A percentile compares a stretch with the other conserved stretches of the same genome.
Evolutionary conservation across 139 green algal species (phyloP).

Genomic region (Closterium sp.): DNA sequence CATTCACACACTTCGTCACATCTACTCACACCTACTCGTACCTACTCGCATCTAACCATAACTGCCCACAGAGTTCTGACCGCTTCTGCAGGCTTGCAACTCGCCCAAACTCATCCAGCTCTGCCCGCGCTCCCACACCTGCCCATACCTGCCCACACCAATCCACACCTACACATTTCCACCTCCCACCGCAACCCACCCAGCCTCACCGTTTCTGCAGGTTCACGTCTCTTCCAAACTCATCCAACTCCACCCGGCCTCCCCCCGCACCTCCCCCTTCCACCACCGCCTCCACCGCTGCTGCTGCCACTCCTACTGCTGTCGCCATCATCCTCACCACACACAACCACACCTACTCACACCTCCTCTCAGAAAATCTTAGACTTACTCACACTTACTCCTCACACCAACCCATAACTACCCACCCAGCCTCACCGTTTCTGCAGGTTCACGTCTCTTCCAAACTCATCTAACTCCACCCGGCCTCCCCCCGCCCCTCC

Average conservation of each 20-base stretch:
- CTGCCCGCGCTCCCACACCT: not conserved
- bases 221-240: conserved; percentile 83
- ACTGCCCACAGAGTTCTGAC: not conserved
- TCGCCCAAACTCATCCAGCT: conserved; percentile 88
- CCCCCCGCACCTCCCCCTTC: not conserved
- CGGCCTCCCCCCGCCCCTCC: conserved; percentile 14
- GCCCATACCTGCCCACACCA: conserved; percentile 10
- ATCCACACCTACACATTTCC: conserved; percentile 45
- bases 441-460: conserved; percentile 72
- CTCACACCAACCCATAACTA: too few relatives aligned
- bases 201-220: conserved; percentile 59
- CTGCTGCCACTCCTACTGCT: conserved; percentile 44
- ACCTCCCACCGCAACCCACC: conserved; percentile 44
- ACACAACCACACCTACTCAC: too few relatives aligned
- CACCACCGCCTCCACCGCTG: not conserved
- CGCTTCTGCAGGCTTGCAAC: conserved; percentile 67
- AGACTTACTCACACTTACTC: too few relatives aligned
- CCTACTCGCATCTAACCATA: too few relatives aligned
- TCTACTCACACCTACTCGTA: not conserved
- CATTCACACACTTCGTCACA: not conserved
- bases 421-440: conserved; percentile 16
- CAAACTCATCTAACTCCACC: conserved; percentile 81
- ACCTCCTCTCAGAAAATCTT: too few relatives aligned
- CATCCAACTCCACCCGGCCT: conserved; percentile 62
- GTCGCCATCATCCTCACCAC: conserved; percentile 18